phyloP scores from a whole-genome alignment of 106 monocot genomes.

The Iris macrosiphon region DNA sequence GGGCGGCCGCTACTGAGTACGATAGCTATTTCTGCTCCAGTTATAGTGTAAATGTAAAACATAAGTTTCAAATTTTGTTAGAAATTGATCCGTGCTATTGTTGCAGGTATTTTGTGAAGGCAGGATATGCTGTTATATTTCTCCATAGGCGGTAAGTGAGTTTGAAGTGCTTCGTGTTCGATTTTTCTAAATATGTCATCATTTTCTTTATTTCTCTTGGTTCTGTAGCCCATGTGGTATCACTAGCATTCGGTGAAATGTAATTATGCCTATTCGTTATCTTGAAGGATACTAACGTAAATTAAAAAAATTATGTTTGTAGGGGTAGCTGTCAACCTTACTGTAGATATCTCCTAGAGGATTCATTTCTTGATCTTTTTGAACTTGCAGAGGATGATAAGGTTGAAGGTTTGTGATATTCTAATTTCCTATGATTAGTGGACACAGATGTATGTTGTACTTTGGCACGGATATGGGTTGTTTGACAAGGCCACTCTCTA shows the following conservation, averaged over 20 bases:
- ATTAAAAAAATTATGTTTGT: slow-evolving; percentile 21
- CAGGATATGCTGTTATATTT: slow-evolving; percentile 95
- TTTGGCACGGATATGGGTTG: too few relatives aligned
- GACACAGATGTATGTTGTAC: background rate
- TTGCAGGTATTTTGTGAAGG: slow-evolving; percentile 85
- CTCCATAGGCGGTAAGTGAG: slow-evolving; percentile 55
- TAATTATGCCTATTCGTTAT: too few relatives aligned
- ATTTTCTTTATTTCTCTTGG: too few relatives aligned
- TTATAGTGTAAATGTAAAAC: background rate
- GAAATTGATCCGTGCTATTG: background rate
- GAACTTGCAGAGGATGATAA: slow-evolving; percentile 43
- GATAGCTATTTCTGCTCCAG: background rate
- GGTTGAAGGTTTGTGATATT: slow-evolving; percentile 59
- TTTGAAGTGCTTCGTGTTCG: too few relatives aligned
- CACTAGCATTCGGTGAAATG: too few relatives aligned
- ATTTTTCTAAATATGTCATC: too few relatives aligned
- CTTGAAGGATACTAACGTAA: too few relatives aligned
- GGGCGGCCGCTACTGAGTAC: slow-evolving; percentile 95
- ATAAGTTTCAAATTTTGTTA: background rate
- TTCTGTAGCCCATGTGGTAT: too few relatives aligned
- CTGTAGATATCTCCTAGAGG: slow-evolving; percentile 68
- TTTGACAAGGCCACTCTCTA: too few relatives aligned
- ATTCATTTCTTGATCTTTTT: slow-evolving; percentile 88
- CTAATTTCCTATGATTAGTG: background rate
- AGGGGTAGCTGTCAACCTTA: slow-evolving; percentile 97